These are phyloP conservation scores for Cladosporium sp. DNA, from an alignment of 2,329 filamentous ascomycete genomes.

Conservation along the genomic window DNA sequence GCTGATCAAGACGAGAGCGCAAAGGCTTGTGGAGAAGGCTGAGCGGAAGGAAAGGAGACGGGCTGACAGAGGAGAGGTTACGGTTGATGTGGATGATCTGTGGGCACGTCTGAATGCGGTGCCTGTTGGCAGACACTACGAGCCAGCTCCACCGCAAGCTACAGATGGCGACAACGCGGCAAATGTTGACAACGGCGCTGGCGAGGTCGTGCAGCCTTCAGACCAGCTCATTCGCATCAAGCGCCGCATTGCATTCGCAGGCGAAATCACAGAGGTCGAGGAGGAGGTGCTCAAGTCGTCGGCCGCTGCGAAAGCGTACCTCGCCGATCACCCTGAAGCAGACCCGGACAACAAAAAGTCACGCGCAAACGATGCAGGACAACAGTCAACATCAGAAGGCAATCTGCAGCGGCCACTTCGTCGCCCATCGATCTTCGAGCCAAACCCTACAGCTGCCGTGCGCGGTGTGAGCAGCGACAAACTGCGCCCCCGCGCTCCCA, in stretches of 20 bases:
- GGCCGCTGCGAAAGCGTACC: slow-evolving; percentile 56
- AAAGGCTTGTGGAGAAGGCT: slow-evolving; percentile 51
- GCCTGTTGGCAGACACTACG: slow-evolving; percentile 30
- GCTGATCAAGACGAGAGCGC: slow-evolving; percentile 55
- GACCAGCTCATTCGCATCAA: slow-evolving; percentile 57
- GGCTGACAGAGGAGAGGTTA: slow-evolving; percentile 47
- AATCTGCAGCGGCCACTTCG: slow-evolving; percentile 43
- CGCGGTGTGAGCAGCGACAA: slow-evolving; percentile 46
- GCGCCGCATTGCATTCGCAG: slow-evolving; percentile 59
- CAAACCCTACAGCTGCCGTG: slow-evolving; percentile 51
- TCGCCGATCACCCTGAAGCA: slow-evolving; percentile 43
- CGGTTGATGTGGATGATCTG: slow-evolving; percentile 56
- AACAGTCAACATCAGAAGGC: slow-evolving; percentile 23
- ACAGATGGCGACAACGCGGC: slow-evolving; percentile 13
- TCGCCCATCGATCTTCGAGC: slow-evolving; percentile 52
- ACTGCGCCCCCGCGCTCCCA: slow-evolving; percentile 41
- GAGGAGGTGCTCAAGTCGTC: slow-evolving; percentile 55
- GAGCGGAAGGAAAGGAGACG: slow-evolving; percentile 50
- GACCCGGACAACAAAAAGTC: slow-evolving; percentile 30
- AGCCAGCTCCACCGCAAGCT: slow-evolving; percentile 1
- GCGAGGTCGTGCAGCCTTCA: slow-evolving; percentile 10
- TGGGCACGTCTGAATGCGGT: slow-evolving; percentile 54
- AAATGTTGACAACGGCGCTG: neutral
- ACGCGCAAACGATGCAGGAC: slow-evolving; percentile 20
- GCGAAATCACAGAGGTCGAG: slow-evolving; percentile 55